These are phyloP conservation scores for Acanthamoeba divionensis DNA, from an alignment of 208 protist genomes.

Conservation along the genomic window DNA sequence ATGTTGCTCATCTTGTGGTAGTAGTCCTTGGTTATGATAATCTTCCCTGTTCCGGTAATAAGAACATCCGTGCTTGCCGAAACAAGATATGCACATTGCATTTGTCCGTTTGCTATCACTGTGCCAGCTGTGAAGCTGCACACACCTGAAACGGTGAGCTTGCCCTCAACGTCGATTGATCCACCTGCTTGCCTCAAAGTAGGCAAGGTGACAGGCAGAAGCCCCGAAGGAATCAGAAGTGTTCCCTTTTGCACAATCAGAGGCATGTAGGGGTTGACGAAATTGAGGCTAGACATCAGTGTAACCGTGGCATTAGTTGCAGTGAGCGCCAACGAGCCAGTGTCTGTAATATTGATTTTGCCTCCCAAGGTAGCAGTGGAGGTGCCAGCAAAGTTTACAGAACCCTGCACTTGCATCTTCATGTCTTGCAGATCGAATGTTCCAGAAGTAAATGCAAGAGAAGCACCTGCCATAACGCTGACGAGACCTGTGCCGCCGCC, in stretches of 20 bases:
- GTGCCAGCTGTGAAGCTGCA: constrained; percentile 5
- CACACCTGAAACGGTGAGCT: not conserved
- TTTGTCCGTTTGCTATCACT: not conserved
- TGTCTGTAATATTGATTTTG: not conserved
- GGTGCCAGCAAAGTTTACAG: not conserved
- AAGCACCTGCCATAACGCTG: not conserved
- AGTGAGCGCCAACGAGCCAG: not conserved
- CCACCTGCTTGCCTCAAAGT: not conserved
- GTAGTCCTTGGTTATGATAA: constrained; percentile 42
- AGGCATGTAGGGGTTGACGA: constrained; percentile 6
- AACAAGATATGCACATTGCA: constrained; percentile 20
- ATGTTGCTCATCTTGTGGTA: constrained; percentile 31
- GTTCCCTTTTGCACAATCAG: not conserved
- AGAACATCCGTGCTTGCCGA: not conserved
- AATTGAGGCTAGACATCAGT: constrained; percentile 18
- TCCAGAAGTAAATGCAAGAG: not conserved
- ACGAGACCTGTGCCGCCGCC: constrained; percentile 1
- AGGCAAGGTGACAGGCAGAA: too few species aligned
- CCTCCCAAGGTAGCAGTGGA: not conserved
- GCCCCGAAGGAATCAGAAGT: too few species aligned
- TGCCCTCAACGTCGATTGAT: not conserved
- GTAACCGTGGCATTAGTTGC: not conserved
- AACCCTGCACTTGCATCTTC: constrained; percentile 26
- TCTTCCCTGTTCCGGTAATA: not conserved
- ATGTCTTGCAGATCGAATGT: not conserved